Evolutionary conservation across 1,139 yeast genomes (phyloP).

Genomic region (Hyphopichia fennica): DNA sequence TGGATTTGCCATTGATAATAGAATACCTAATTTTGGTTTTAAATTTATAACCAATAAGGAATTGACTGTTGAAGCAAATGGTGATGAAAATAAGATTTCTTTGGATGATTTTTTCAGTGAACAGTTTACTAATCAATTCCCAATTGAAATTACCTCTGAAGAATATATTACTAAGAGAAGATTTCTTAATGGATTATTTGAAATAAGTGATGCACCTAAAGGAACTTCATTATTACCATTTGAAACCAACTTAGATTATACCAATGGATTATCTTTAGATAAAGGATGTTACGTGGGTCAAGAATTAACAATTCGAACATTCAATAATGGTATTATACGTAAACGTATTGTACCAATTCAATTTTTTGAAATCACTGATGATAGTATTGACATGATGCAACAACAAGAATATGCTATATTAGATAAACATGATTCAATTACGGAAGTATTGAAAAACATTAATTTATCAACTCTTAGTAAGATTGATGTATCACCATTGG

Average conservation of each 20-base stretch:
- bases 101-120: slow-evolving; percentile 15
- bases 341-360: slow-evolving; percentile 79
- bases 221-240: slow-evolving; percentile 64
- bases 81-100: slow-evolving; percentile 7
- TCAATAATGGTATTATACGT: slow-evolving; percentile 77
- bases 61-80: slow-evolving; percentile 6
- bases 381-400: slow-evolving; percentile 15
- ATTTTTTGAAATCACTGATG: slow-evolving; percentile 32
- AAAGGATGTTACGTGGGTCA: slow-evolving; percentile 98
- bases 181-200: slow-evolving; percentile 64
- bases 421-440: slow-evolving; percentile 16
- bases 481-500: slow-evolving; percentile 24
- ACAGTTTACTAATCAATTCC: slow-evolving; percentile 24
- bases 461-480: slow-evolving; percentile 20
- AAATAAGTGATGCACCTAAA: slow-evolving; percentile 49
- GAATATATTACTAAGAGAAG: slow-evolving; percentile 48
- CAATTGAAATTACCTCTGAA: slow-evolving; percentile 10
- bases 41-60: slow-evolving; percentile 51
- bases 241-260: slow-evolving; percentile 79
- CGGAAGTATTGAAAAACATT: slow-evolving; percentile 16
- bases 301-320: slow-evolving; percentile 87
- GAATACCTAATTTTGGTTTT: slow-evolving; percentile 76
- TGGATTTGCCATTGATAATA: slow-evolving; percentile 54
- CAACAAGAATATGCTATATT: slow-evolving; percentile 14
- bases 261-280: slow-evolving; percentile 78